phyloP scores from a whole-genome alignment of 1,284 basidiomycete species.

The Rhodofomes roseus region DNA sequence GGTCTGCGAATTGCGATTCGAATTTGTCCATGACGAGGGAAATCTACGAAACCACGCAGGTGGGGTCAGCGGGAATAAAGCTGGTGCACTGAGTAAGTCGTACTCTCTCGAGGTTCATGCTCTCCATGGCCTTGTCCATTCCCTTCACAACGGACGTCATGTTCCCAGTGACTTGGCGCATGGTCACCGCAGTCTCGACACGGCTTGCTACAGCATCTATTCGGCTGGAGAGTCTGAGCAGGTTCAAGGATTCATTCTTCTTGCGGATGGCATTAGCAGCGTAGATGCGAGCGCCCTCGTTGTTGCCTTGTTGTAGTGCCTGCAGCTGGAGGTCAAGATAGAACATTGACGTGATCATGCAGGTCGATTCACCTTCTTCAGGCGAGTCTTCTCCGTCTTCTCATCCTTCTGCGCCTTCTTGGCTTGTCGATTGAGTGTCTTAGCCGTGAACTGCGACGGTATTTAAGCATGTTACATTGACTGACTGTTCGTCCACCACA shows the following conservation, averaged over 20 bases:
- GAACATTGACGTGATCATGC: background rate
- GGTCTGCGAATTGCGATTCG: slow-evolving; percentile 92
- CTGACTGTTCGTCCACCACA: slow-evolving; percentile 2
- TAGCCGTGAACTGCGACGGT: slow-evolving; percentile 83
- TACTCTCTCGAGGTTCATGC: slow-evolving; percentile 97
- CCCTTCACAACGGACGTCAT: slow-evolving; percentile 97
- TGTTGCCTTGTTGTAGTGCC: slow-evolving; percentile 97
- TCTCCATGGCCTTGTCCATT: slow-evolving; percentile 99
- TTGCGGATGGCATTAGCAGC: slow-evolving; percentile 98
- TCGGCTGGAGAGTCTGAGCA: slow-evolving; percentile 82
- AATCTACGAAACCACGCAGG: slow-evolving; percentile 56
- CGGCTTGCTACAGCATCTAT: slow-evolving; percentile 97
- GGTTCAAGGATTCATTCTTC: slow-evolving; percentile 93
- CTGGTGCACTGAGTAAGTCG: slow-evolving; percentile 24
- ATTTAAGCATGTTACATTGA: slow-evolving; percentile 4
- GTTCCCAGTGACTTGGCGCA: slow-evolving; percentile 91
- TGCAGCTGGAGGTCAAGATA: slow-evolving; percentile 29
- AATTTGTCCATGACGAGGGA: slow-evolving; percentile 99
- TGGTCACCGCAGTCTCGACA: slow-evolving; percentile 99
- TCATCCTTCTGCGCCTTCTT: slow-evolving; percentile 97
- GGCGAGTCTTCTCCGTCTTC: slow-evolving; percentile 74
- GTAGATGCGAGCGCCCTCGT: slow-evolving; percentile 97
- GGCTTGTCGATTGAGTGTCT: slow-evolving; percentile 87
- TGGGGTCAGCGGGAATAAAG: too few relatives aligned
- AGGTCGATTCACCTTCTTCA: slow-evolving; percentile 75